Base-by-base conservation (phyloP, 2,329 filamentous ascomycete genomes). In the Aureobasidium sp. region DNA sequence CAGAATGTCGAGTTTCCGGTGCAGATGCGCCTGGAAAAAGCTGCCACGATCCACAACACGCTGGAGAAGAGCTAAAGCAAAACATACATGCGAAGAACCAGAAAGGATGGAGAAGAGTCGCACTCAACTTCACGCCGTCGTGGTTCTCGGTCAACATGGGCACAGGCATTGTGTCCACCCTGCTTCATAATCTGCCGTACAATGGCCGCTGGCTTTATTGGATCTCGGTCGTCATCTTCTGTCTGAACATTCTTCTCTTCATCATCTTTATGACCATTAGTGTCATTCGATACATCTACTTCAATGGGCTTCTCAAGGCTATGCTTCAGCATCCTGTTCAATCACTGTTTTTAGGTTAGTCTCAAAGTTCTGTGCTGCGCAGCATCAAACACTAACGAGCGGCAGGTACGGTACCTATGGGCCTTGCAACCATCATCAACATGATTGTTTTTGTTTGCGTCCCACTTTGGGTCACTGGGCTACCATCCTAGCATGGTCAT, bases 301-400 rank as follows among this genome's bases (percentile, higher is more conserved):
- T 85, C 60, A 84, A 83, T 0, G 74, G 78, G 54, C 81, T 86
- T 27, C 88, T 83, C 77, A 62, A 55, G 0, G 79, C 76, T 14
- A 85, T 88, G 83, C 75, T 88, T 32, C 69, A 71, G 2, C 80
- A 88, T 62, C 82, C 81, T 0, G 77, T 76, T 1, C 81, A 88
- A 62, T 83, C 79, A 1, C 72, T 88, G 52, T 88, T 88, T 59
- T 68, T 88, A 3, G 84, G 39, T 42, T 42, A n/a, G 39, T 25
- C 22, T 27, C 8, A 14, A 42, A 24, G 21, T 42, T 24, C 16
- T 42, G 7, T 42, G 39, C 39, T 16, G 22, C 39, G 21, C 22
- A 25, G 39, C 21, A 42, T 42, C 39, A 16, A 42, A 42, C 24
- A 42, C 39, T 42, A 42, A 42, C n/a, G n/a, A 29, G 21, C 39